Evolutionary conservation across 345 rosid genomes (phyloP).

Genomic region (Punica granatum): DNA sequence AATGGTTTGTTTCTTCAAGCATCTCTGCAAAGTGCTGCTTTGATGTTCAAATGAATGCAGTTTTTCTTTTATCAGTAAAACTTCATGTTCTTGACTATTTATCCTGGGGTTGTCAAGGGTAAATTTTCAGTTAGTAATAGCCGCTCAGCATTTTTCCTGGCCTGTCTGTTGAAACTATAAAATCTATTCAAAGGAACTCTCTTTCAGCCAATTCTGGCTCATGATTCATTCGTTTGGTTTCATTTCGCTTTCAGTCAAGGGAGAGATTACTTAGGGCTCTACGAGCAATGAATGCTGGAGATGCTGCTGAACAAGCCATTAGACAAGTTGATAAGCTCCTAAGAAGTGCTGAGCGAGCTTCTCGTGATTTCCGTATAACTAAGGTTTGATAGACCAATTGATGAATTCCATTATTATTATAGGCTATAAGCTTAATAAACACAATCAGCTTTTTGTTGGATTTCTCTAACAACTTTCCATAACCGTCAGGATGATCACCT

Average conservation of each 20-base stretch:
- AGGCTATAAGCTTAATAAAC: background rate
- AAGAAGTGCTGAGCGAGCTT: conserved; percentile 75
- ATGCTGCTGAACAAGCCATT: conserved; percentile 91
- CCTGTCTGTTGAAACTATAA: too few relatives aligned
- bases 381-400: conserved; percentile 34
- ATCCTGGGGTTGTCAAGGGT: background rate
- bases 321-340: conserved; percentile 89
- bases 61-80: background rate
- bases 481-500: conserved; percentile 63
- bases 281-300: conserved; percentile 86
- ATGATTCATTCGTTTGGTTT: background rate
- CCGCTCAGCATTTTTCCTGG: background rate
- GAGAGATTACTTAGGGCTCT: conserved; percentile 73
- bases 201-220: background rate
- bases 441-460: conserved; percentile 5
- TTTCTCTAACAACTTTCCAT: background rate
- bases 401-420: conserved; percentile 4
- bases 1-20: background rate
- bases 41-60: background rate
- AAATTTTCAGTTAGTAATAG: background rate
- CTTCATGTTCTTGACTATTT: background rate
- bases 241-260: conserved; percentile 55
- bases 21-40: background rate
- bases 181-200: background rate
- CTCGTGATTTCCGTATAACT: conserved; percentile 60